Percentiles rank a stretch among this genome's conserved stretches.
Evolutionary conservation across 257 asterid genomes (phyloP).

Genomic region (Striga asiatica): DNA sequence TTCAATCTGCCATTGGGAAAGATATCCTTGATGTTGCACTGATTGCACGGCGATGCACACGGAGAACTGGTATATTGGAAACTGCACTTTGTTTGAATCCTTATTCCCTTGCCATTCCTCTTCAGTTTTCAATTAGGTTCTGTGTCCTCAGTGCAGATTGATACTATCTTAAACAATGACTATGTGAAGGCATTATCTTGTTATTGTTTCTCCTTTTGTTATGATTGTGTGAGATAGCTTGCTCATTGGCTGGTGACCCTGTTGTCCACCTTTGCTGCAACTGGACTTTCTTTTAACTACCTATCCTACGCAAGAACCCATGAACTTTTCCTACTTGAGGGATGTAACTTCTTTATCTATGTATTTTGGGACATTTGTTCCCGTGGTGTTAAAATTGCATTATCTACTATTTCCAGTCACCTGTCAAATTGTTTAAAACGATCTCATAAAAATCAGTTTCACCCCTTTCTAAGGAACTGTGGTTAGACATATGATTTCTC

Average conservation of each 20-base stretch:
- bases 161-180: constrained; percentile 6
- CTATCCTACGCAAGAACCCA: no score
- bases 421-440: no score
- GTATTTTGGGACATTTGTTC: not conserved
- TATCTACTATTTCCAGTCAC: constrained; percentile 4
- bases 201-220: not conserved
- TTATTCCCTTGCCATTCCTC: not conserved
- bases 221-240: constrained; percentile 11
- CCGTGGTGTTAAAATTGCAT: not conserved
- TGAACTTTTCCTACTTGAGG: no score
- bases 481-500: constrained; percentile 1
- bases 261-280: not conserved
- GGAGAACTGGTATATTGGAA: constrained; percentile 63
- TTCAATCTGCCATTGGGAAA: constrained; percentile 87
- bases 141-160: constrained; percentile 10
- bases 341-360: not conserved
- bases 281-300: no score
- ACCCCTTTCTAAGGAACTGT: constrained; percentile 1
- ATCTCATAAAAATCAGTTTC: no score
- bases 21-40: constrained; percentile 83
- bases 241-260: not conserved
- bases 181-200: not conserved
- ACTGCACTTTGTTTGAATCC: constrained; percentile 13
- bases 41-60: constrained; percentile 91
- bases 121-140: constrained; percentile 9